Base-by-base conservation (phyloP, 2,329 filamentous ascomycete species). In the Fusarium citri region DNA sequence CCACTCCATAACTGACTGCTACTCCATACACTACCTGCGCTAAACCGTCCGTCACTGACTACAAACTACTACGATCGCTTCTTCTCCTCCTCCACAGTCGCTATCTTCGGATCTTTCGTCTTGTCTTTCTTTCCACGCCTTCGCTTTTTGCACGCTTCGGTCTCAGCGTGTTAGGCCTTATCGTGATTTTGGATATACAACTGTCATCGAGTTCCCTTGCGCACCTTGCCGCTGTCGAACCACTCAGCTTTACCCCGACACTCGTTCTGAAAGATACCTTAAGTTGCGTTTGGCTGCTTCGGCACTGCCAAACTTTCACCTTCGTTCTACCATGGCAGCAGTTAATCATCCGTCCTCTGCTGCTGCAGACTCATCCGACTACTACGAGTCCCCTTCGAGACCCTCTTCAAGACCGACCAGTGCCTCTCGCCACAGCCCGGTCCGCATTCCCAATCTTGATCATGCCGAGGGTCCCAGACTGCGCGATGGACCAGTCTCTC, bases 401-500 rank as follows among this genome's bases (percentile, higher is more conserved):
- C 34, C 43, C 28, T 49, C 64, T 40, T 72, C 69, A 18, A 74
- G 67, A 55, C 58, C 69, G 51, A 68, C 62, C 70, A 69, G 73
- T 53, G 63, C 71, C 53, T 64, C 71, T 30, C 56, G 66, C 37
- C 74, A 80, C 59, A 83, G 81, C 60, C 80, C 81, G n/a, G 68
- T 83, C 37, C 76, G 80, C 28, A 69, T 77, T 18, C 59, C 77
- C n/a, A 61, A 70, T 48, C 59, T 76, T 48, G 67, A 72, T 20
- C 55, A 68, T 25, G 58, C 68, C 41, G 80, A 80, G 53, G 81
- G 82, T 22, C 81, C 85, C 25, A 81, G 82, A 63, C 79, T 88
- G 63, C 83, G 84, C 65, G 83, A 85, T 53, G 82, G 83, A 18
- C 87, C 87, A 30, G 80, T 84, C 28, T 89, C 88, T 42, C 87